Conservation (phyloP, 257 asterid genomes). For the Coffea canephora region DNA sequence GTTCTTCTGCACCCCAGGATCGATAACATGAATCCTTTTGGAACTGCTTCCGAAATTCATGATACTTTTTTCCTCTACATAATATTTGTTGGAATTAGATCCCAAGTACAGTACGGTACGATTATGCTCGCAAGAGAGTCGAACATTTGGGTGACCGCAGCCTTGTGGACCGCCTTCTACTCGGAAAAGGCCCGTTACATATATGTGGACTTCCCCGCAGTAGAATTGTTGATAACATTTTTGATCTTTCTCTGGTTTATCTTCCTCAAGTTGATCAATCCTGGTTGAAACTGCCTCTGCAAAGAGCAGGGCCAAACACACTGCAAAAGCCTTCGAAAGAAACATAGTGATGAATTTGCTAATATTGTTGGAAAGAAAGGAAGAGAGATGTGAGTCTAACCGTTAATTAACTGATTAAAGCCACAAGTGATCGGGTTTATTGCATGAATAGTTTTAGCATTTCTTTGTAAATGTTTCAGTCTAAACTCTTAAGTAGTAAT, state of each 20-base stretch:
- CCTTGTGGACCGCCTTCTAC: background rate
- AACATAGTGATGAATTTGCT: background rate
- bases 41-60: background rate
- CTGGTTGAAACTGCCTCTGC: background rate
- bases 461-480: too few species aligned
- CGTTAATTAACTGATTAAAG: too few species aligned
- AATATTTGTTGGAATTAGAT: background rate
- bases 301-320: background rate
- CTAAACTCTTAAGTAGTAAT: too few species aligned
- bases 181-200: background rate
- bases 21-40: background rate
- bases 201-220: background rate
- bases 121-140: slow-evolving; percentile 2
- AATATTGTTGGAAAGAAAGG: too few species aligned
- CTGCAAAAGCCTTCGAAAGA: background rate
- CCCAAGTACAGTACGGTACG: background rate
- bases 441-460: too few species aligned
- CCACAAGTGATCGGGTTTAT: too few species aligned
- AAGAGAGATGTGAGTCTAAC: too few species aligned
- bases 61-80: background rate
- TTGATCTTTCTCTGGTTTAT: background rate
- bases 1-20: background rate
- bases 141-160: background rate
- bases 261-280: background rate
- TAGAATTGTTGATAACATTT: background rate